phyloP scores from a whole-genome alignment of 306 rosid species.

The Erythrophleum fordii region DNA sequence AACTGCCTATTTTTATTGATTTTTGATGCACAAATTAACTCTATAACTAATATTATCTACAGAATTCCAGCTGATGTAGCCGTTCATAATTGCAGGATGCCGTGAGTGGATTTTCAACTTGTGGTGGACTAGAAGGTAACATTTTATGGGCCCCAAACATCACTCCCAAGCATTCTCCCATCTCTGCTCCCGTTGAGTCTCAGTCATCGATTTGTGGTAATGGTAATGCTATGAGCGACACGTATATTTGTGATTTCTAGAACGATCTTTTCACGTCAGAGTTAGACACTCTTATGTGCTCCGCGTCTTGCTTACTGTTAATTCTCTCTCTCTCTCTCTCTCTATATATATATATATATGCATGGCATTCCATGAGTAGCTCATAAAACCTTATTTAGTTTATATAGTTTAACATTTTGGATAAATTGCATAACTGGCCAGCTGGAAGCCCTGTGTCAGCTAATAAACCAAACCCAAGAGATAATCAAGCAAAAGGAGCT shows the following conservation, averaged over 20 bases:
- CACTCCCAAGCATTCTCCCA: constrained; percentile 60
- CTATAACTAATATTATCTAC: not conserved
- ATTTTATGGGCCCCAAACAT: constrained; percentile 48
- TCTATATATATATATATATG: not conserved
- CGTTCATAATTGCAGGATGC: constrained; percentile 59
- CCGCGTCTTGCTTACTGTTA: not conserved
- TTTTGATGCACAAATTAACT: not conserved
- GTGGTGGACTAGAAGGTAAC: constrained; percentile 50
- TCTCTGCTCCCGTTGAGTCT: constrained; percentile 71
- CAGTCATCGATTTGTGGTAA: constrained; percentile 76
- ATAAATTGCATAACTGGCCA: constrained; percentile 47
- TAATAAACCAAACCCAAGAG: constrained; percentile 51
- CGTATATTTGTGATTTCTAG: not conserved
- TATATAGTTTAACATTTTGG: constrained; percentile 28
- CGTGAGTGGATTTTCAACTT: constrained; percentile 50
- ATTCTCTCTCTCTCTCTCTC: too few species aligned
- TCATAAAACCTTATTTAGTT: constrained; percentile 3
- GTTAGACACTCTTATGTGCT: not conserved
- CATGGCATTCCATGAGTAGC: not conserved
- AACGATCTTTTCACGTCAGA: not conserved
- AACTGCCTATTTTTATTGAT: not conserved
- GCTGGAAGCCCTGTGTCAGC: constrained; percentile 84
- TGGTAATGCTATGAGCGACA: constrained; percentile 34
- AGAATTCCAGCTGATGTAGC: constrained; percentile 14
- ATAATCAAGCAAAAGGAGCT: constrained; percentile 59